phyloP scores from a whole-genome alignment of 2,329 filamentous ascomycete genomes.

The Aspergillus melleus region DNA sequence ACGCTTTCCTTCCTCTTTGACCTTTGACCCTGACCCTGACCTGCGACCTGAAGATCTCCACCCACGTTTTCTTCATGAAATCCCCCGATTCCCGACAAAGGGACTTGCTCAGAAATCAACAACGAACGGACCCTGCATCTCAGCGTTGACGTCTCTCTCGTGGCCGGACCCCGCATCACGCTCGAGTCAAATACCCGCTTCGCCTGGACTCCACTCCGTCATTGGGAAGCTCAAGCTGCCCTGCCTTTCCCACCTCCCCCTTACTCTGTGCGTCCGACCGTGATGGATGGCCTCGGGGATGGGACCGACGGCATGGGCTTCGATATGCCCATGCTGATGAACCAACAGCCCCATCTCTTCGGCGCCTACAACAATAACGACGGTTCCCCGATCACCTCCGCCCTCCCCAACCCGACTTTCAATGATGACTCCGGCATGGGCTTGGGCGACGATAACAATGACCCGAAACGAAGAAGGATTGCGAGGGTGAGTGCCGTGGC shows the following conservation, averaged over 20 bases:
- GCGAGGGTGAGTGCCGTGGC: conserved; percentile 64
- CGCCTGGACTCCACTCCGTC: conserved; percentile 17
- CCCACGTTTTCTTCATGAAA: conserved; percentile 14
- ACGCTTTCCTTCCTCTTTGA: too few relatives aligned
- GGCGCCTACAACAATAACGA: conserved; percentile 59
- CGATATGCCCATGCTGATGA: conserved; percentile 56
- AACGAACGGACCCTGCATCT: conserved; percentile 1
- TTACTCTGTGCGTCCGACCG: conserved; percentile 6
- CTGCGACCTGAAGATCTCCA: conserved; percentile 1
- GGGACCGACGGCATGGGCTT: conserved; percentile 41
- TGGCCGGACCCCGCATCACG: conserved; percentile 23
- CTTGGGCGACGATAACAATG: conserved; percentile 60
- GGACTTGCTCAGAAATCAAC: neutral
- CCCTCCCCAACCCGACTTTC: conserved; percentile 43
- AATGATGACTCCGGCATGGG: conserved; percentile 46
- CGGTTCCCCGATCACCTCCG: conserved; percentile 58
- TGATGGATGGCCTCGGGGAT: conserved; percentile 40
- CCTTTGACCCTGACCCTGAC: neutral
- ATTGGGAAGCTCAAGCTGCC: conserved; percentile 7
- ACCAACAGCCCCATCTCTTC: conserved; percentile 68
- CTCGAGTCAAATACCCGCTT: conserved; percentile 17
- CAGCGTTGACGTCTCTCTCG: conserved; percentile 13
- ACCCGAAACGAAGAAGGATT: conserved; percentile 85
- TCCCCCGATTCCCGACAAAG: neutral
- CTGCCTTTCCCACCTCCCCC: neutral